phyloP scores from a whole-genome alignment of 177 flowering plant genomes.

The Vitis hybrid region DNA sequence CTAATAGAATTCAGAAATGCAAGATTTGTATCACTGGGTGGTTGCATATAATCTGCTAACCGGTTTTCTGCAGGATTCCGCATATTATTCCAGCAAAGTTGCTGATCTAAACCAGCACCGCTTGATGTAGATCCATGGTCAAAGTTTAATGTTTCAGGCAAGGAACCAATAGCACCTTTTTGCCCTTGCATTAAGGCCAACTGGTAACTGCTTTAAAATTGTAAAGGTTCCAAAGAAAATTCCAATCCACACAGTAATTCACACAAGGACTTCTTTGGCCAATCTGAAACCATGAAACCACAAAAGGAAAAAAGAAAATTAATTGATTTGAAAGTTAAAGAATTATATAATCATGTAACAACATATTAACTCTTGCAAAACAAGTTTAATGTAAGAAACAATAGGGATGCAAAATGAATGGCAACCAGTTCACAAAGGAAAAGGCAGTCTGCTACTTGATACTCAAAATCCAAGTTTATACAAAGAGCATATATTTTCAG shows the following conservation, averaged over 20 bases:
- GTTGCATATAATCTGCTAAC: slow-evolving; percentile 30
- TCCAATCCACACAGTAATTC: slow-evolving; percentile 5
- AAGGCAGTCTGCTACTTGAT: no score
- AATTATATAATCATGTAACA: not conserved
- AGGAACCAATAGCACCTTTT: slow-evolving; percentile 46
- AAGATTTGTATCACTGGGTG: slow-evolving; percentile 16
- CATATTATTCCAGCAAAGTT: slow-evolving; percentile 43
- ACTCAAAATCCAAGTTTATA: no score
- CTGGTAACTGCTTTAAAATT: not conserved
- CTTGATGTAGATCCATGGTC: slow-evolving; percentile 51
- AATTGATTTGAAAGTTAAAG: not conserved
- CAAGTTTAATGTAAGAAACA: not conserved
- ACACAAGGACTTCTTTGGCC: not conserved
- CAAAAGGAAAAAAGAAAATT: not conserved
- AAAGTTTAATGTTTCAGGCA: slow-evolving; percentile 47
- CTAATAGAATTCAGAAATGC: slow-evolving; percentile 23
- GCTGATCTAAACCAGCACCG: slow-evolving; percentile 34
- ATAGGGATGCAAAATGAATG: no score
- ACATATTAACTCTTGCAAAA: not conserved
- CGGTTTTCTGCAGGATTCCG: slow-evolving; percentile 32
- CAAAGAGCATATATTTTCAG: no score
- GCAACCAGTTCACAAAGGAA: no score
- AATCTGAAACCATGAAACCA: not conserved
- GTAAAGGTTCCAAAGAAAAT: not conserved
- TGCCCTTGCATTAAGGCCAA: slow-evolving; percentile 60